Evolutionary conservation across 169 alveolate species (phyloP).

Genomic region (Perkinsus marinus): DNA sequence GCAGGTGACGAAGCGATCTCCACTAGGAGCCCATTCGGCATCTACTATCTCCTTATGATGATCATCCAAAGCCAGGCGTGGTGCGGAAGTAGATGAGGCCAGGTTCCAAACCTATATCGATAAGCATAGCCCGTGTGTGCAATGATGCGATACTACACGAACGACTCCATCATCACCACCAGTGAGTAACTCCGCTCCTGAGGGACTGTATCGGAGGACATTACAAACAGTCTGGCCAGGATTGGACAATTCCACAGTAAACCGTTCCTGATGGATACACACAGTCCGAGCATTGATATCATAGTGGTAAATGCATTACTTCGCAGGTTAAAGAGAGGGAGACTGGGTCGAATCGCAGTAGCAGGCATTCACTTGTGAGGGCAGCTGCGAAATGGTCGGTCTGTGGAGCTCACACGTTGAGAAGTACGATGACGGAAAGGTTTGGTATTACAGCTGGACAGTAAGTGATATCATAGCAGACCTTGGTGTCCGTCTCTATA

Average conservation of each 20-base stretch:
- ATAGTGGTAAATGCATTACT: too few relatives aligned
- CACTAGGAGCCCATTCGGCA: background rate
- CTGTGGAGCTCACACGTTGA: background rate
- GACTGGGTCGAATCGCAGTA: background rate
- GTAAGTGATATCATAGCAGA: background rate
- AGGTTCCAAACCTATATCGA: background rate
- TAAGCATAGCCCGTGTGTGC: background rate
- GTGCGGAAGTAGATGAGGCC: background rate
- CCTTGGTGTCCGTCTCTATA: background rate
- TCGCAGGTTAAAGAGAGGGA: background rate
- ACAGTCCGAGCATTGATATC: too few relatives aligned
- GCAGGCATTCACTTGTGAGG: background rate
- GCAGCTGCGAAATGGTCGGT: background rate
- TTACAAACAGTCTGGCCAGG: background rate
- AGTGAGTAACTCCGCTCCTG: background rate
- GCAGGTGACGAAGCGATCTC: background rate
- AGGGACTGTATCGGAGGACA: background rate
- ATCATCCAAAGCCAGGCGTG: background rate
- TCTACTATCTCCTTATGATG: background rate
- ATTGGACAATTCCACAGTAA: background rate
- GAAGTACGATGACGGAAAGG: background rate
- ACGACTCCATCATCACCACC: background rate
- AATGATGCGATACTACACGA: background rate
- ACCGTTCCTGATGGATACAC: background rate
- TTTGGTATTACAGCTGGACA: background rate